These are phyloP conservation scores for Aschersonia sp. DNA, from an alignment of 2,329 filamentous ascomycete species.

Conservation along the genomic window DNA sequence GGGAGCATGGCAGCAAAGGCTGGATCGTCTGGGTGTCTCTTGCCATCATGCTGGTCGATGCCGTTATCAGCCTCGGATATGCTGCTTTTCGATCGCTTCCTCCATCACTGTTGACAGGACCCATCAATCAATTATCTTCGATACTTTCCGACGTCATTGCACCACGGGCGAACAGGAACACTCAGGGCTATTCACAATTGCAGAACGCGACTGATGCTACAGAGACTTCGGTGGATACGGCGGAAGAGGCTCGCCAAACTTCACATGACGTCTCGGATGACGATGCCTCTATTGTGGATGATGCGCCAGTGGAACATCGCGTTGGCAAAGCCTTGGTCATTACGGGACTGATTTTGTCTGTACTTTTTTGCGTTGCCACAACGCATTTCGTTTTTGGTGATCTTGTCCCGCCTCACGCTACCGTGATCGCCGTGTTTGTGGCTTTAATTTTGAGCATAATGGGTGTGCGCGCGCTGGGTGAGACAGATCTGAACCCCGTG, in stretches of 20 bases:
- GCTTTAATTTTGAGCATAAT: slow-evolving; percentile 67
- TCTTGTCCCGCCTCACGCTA: slow-evolving; percentile 66
- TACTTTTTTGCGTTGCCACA: slow-evolving; percentile 65
- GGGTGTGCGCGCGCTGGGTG: slow-evolving; percentile 53
- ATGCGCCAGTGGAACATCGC: slow-evolving; percentile 73
- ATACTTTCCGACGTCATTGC: too few relatives aligned
- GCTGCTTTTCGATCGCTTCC: slow-evolving; percentile 46
- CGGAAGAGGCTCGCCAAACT: neutral
- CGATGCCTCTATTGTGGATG: slow-evolving; percentile 33
- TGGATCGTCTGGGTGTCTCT: slow-evolving; percentile 98
- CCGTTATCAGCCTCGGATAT: slow-evolving; percentile 75
- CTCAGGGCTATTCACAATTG: slow-evolving; percentile 6
- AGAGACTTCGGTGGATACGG: neutral
- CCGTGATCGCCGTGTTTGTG: slow-evolving; percentile 66
- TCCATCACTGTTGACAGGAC: neutral
- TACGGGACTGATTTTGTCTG: slow-evolving; percentile 62
- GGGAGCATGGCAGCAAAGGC: slow-evolving; percentile 87
- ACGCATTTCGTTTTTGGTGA: slow-evolving; percentile 74
- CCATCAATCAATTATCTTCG: too few relatives aligned
- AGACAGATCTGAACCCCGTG: slow-evolving; percentile 93
- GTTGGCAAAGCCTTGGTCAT: slow-evolving; percentile 58
- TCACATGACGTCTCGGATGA: slow-evolving; percentile 10
- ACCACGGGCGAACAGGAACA: neutral
- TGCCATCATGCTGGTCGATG: slow-evolving; percentile 93
- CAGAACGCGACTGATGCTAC: slow-evolving; percentile 1